Evolutionary conservation across 1,139 yeast species (phyloP).

Genomic region (Blastobotrys persicus): DNA sequence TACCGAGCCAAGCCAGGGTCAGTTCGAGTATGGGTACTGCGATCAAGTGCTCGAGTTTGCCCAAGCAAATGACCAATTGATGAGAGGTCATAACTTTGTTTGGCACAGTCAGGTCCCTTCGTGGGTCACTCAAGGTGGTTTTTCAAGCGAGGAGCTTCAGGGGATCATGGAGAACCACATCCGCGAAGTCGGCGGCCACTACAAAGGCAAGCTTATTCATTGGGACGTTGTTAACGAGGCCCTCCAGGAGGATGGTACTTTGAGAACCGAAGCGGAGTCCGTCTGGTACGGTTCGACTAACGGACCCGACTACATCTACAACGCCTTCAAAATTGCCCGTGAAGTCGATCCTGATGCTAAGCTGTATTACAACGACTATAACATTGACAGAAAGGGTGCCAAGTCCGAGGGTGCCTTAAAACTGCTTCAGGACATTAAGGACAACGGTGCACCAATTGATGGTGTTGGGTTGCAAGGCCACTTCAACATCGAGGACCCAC

Average conservation of each 20-base stretch:
- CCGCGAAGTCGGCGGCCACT: slow-evolving; percentile 15
- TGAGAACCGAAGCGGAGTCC: slow-evolving; percentile 10
- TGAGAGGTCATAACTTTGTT: not conserved
- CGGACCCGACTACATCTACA: slow-evolving; percentile 18
- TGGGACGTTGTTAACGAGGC: slow-evolving; percentile 20
- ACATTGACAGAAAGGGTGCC: slow-evolving; percentile 16
- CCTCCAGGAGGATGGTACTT: slow-evolving; percentile 17
- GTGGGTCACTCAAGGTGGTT: not conserved
- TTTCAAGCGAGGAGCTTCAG: not conserved
- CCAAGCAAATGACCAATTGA: not conserved
- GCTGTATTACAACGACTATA: slow-evolving; percentile 17
- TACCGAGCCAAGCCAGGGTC: not conserved
- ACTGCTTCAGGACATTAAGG: slow-evolving; percentile 11
- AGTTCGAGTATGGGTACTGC: not conserved
- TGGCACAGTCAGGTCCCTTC: not conserved
- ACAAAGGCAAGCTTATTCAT: slow-evolving; percentile 12
- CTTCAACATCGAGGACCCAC: slow-evolving; percentile 13
- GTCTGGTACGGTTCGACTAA: slow-evolving; percentile 16
- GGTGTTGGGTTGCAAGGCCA: slow-evolving; percentile 18
- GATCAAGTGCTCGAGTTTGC: not conserved
- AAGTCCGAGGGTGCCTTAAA: slow-evolving; percentile 17
- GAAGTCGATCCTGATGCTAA: slow-evolving; percentile 18
- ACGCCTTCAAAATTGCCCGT: slow-evolving; percentile 17
- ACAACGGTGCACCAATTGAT: slow-evolving; percentile 15
- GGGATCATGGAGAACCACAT: slow-evolving; percentile 9